phyloP scores from a whole-genome alignment of 306 rosid species.

The Cucurbita argyrosperma region DNA sequence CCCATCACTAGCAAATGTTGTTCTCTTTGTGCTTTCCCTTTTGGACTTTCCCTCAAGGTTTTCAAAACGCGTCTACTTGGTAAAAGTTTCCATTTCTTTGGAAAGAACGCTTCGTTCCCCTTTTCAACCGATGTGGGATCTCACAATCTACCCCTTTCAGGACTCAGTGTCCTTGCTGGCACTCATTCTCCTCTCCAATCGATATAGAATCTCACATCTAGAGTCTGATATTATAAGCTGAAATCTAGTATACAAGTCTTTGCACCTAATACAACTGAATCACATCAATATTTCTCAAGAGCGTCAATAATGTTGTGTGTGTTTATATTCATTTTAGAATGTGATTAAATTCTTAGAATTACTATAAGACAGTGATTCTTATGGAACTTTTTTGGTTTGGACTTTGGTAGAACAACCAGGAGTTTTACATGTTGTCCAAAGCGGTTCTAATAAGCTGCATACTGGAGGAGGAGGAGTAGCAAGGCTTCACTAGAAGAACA shows the following conservation, averaged over 20 bases:
- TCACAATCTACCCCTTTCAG: too few species aligned
- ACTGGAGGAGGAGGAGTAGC: not conserved
- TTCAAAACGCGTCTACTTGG: too few species aligned
- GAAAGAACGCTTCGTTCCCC: too few species aligned
- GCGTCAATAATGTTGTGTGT: not conserved
- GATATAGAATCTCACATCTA: too few species aligned
- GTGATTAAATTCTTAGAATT: not conserved
- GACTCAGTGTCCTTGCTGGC: too few species aligned
- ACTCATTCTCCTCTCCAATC: too few species aligned
- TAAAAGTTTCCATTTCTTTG: too few species aligned
- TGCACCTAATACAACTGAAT: not conserved
- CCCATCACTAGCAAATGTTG: too few species aligned
- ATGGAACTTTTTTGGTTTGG: not conserved
- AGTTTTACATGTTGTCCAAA: conserved; percentile 1
- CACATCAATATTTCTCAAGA: not conserved
- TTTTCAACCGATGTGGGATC: too few species aligned
- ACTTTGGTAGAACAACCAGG: not conserved
- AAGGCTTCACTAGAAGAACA: conserved; percentile 2
- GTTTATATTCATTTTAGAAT: not conserved
- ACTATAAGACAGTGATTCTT: not conserved
- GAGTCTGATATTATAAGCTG: not conserved
- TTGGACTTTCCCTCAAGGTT: too few species aligned
- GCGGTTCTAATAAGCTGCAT: not conserved
- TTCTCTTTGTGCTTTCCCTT: too few species aligned
- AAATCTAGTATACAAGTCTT: not conserved